A percentile compares a stretch with the other conserved stretches of the same genome.
phyloP scores from a whole-genome alignment of 2,329 filamentous ascomycete genomes.

The Penicillium sp. region DNA sequence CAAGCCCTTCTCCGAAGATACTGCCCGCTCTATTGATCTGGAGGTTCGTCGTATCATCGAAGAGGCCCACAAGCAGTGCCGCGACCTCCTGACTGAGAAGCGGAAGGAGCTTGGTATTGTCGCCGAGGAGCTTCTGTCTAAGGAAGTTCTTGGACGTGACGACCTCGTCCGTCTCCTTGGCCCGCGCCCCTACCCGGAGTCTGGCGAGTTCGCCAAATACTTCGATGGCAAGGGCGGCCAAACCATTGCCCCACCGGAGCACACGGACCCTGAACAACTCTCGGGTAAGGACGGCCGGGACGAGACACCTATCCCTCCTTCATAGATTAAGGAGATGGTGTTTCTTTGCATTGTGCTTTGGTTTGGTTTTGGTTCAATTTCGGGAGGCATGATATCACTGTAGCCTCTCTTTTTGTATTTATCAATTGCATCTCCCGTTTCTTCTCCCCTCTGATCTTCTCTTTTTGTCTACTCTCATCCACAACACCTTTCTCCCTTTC shows the following conservation, averaged over 20 bases:
- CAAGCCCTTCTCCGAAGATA: slow-evolving; percentile 93
- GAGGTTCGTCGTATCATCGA: slow-evolving; percentile 90
- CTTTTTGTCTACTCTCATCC: slow-evolving; percentile 7
- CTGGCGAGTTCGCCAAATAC: slow-evolving; percentile 87
- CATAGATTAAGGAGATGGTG: slow-evolving; percentile 2
- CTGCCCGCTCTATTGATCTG: slow-evolving; percentile 79
- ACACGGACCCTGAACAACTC: slow-evolving; percentile 37
- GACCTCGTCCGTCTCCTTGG: slow-evolving; percentile 86
- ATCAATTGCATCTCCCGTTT: slow-evolving; percentile 19
- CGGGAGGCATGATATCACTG: slow-evolving; percentile 20
- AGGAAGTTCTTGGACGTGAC: slow-evolving; percentile 84
- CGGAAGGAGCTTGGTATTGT: slow-evolving; percentile 80
- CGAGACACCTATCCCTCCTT: slow-evolving; percentile 24
- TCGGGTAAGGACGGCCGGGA: slow-evolving; percentile 34
- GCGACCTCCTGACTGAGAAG: slow-evolving; percentile 70
- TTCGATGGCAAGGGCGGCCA: slow-evolving; percentile 53
- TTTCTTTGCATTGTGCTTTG: slow-evolving; percentile 11
- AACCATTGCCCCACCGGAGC: slow-evolving; percentile 47
- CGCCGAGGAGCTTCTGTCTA: slow-evolving; percentile 81
- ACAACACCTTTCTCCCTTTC: slow-evolving; percentile 11
- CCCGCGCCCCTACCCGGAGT: slow-evolving; percentile 71
- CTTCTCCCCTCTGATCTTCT: slow-evolving; percentile 18
- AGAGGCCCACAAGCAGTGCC: slow-evolving; percentile 85
- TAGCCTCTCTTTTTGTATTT: slow-evolving; percentile 21
- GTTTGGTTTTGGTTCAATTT: slow-evolving; percentile 21